These are phyloP conservation scores for Setaria viridis DNA, from an alignment of 202 grass and related monocot genomes.

Conservation along the genomic window DNA sequence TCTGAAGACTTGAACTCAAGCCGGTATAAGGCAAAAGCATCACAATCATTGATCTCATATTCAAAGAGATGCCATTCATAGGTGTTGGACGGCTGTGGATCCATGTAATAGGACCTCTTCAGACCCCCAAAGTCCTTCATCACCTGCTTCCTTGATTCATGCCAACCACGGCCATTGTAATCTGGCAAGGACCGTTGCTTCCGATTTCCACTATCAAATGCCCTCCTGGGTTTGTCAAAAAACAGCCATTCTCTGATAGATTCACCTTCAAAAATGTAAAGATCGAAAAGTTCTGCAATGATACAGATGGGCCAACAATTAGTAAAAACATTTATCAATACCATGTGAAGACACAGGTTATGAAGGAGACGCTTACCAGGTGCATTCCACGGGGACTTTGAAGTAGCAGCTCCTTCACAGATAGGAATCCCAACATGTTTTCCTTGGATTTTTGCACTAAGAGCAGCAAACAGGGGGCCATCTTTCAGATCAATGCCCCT, in stretches of 20 bases:
- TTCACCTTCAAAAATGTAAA: conserved; percentile 92
- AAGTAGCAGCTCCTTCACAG: conserved; percentile 94
- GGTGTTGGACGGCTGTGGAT: conserved; percentile 77
- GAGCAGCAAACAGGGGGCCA: conserved; percentile 88
- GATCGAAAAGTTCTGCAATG: conserved; percentile 88
- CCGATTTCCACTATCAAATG: conserved; percentile 90
- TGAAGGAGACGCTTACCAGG: conserved; percentile 65
- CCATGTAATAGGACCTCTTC: conserved; percentile 99
- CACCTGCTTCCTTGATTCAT: conserved; percentile 97
- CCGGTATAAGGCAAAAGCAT: conserved; percentile 80
- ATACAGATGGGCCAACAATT: conserved; percentile 39
- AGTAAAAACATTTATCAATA: conserved; percentile 31
- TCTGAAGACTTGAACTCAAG: conserved; percentile 91
- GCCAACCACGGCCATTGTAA: conserved; percentile 93
- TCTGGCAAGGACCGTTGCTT: conserved; percentile 98
- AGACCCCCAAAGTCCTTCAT: conserved; percentile 95
- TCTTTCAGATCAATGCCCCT: conserved; percentile 96
- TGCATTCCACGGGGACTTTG: conserved; percentile 94
- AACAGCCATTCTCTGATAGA: conserved; percentile 97
- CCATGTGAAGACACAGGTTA: conserved; percentile 32
- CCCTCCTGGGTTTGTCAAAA: conserved; percentile 95
- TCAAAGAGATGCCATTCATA: conserved; percentile 98
- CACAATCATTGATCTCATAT: conserved; percentile 94
- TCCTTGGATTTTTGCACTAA: conserved; percentile 80
- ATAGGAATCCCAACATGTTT: conserved; percentile 95